Evolutionary conservation across 2,329 filamentous ascomycete species (phyloP).

Genomic region (Cordyceps militaris): DNA sequence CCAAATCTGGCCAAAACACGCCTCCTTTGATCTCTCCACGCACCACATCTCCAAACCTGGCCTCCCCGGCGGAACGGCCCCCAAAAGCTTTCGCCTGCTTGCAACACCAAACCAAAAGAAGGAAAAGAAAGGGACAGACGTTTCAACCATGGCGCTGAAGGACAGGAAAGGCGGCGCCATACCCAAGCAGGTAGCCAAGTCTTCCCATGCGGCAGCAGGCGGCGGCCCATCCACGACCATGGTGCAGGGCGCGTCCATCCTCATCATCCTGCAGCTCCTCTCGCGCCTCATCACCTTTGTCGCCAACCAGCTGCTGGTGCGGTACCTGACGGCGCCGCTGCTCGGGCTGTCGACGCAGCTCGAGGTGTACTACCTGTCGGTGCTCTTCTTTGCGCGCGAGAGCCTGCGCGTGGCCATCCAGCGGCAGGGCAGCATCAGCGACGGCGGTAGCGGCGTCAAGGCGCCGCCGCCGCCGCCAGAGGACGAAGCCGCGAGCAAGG

Average conservation of each 20-base stretch:
- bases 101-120: background rate
- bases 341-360: slow-evolving; percentile 84
- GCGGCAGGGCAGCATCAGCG: slow-evolving; percentile 45
- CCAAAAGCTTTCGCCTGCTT: background rate
- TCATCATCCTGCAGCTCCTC: slow-evolving; percentile 79
- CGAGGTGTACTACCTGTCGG: slow-evolving; percentile 84
- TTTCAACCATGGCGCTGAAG: background rate
- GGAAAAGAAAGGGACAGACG: background rate
- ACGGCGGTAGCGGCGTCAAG: background rate
- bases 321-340: slow-evolving; percentile 76
- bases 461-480: background rate
- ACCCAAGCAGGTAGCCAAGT: slow-evolving; percentile 9
- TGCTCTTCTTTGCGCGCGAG: slow-evolving; percentile 92
- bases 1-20: slow-evolving; percentile 11
- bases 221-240: slow-evolving; percentile 26
- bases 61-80: background rate
- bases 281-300: slow-evolving; percentile 87
- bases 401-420: slow-evolving; percentile 87
- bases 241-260: slow-evolving; percentile 69
- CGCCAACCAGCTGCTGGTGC: slow-evolving; percentile 85
- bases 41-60: background rate
- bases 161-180: background rate
- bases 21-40: slow-evolving; percentile 6
- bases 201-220: too few species aligned
- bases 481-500: background rate